Evolutionary conservation across 108 stramenopile species (phyloP).

Genomic region (Nitzschia palea): DNA sequence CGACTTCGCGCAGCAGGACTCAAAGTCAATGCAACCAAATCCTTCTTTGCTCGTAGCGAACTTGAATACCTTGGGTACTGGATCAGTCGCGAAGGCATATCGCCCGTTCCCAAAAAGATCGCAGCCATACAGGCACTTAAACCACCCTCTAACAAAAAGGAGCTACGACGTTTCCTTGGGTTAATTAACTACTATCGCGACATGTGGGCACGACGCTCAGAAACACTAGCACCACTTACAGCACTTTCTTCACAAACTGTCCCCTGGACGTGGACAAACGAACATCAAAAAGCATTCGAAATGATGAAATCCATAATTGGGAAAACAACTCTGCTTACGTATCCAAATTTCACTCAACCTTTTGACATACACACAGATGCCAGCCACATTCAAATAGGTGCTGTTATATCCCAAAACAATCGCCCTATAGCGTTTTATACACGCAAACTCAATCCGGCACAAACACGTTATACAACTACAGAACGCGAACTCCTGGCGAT

Average conservation of each 20-base stretch:
- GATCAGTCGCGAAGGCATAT: slow-evolving; percentile 3
- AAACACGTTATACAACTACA: slow-evolving; percentile 33
- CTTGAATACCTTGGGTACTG: slow-evolving; percentile 16
- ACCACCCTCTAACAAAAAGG: slow-evolving; percentile 1
- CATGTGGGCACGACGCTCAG: too few relatives aligned
- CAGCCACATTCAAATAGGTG: slow-evolving; percentile 33
- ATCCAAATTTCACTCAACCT: slow-evolving; percentile 26
- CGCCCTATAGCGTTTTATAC: slow-evolving; percentile 39
- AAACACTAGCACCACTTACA: slow-evolving; percentile 26
- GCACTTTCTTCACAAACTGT: neutral
- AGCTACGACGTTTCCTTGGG: slow-evolving; percentile 24
- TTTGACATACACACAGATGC: slow-evolving; percentile 47
- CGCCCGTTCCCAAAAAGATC: slow-evolving; percentile 8
- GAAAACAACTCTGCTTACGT: slow-evolving; percentile 16
- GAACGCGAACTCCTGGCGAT: slow-evolving; percentile 51
- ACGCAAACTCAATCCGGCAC: slow-evolving; percentile 32
- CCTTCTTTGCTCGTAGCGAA: slow-evolving; percentile 1
- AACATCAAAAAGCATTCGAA: slow-evolving; percentile 34
- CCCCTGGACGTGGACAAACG: slow-evolving; percentile 10
- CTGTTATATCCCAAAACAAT: slow-evolving; percentile 37
- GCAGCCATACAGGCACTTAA: slow-evolving; percentile 8
- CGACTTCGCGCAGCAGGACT: slow-evolving; percentile 13
- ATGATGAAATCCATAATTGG: slow-evolving; percentile 31
- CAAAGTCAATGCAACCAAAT: slow-evolving; percentile 24
- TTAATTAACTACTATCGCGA: slow-evolving; percentile 21